These are phyloP conservation scores for Arabis alpina DNA, from an alignment of 345 rosid genomes.

Conservation along the genomic window DNA sequence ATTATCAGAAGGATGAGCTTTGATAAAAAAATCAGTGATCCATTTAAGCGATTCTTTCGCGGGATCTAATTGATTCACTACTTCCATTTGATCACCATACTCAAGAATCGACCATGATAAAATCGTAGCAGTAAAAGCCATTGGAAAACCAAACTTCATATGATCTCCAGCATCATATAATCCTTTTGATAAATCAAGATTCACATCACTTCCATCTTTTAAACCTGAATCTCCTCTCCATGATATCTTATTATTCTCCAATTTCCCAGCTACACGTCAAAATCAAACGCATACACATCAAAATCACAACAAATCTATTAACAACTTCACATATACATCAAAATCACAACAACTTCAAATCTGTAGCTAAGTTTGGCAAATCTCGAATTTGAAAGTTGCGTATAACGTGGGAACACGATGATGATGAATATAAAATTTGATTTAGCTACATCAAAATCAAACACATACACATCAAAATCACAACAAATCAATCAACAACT, in stretches of 20 bases:
- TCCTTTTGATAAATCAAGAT: conserved; percentile 78
- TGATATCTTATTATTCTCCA: conserved; percentile 61
- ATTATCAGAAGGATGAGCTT: conserved; percentile 72
- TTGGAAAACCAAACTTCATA: conserved; percentile 90
- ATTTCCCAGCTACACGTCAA: conserved; percentile 65
- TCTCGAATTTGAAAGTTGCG: conserved; percentile 3
- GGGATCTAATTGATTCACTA: conserved; percentile 54
- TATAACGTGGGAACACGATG: conserved; percentile 27
- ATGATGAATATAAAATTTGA: background rate
- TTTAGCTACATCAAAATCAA: conserved; percentile 29
- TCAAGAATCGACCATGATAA: conserved; percentile 96
- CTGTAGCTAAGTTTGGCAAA: background rate
- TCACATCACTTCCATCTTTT: conserved; percentile 69
- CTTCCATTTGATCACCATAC: conserved; percentile 94
- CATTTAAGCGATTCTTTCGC: conserved; percentile 80
- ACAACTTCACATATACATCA: background rate
- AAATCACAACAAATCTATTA: background rate
- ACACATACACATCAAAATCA: background rate
- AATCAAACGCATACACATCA: conserved; percentile 15
- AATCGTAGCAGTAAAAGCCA: conserved; percentile 91
- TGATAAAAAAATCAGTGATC: conserved; percentile 87
- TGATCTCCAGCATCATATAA: conserved; percentile 97
- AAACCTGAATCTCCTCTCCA: conserved; percentile 98
- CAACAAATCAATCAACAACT: background rate
- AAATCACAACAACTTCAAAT: background rate